These are phyloP conservation scores for Rutidosis leptorrhynchoides DNA, from an alignment of 129 eudicot species.

Conservation along the genomic window DNA sequence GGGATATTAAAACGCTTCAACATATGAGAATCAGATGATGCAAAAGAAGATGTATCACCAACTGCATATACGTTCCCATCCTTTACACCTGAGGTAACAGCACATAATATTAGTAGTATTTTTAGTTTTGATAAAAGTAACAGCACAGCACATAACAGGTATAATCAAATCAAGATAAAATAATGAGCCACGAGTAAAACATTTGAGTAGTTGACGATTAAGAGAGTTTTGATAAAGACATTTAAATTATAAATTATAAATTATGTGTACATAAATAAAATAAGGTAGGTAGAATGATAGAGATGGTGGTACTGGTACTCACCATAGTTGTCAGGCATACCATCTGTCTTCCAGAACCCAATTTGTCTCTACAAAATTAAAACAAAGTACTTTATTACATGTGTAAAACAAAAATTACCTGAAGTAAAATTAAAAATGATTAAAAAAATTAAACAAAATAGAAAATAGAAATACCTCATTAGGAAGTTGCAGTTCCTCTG, in stretches of 20 bases:
- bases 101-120: background rate
- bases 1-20: constrained; percentile 46
- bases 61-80: constrained; percentile 39
- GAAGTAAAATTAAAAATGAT: background rate
- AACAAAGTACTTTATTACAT: background rate
- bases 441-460: background rate
- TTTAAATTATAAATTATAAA: too few species aligned
- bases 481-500: constrained; percentile 37
- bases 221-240: background rate
- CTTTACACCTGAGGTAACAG: constrained; percentile 47
- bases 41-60: constrained; percentile 38
- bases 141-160: background rate
- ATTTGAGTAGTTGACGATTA: background rate
- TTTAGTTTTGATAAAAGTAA: background rate
- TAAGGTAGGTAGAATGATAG: background rate
- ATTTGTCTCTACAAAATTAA: constrained; percentile 56
- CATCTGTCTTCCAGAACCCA: constrained; percentile 72
- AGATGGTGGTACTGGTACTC: constrained; percentile 9
- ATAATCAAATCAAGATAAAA: background rate
- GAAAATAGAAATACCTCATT: constrained; percentile 33
- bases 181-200: background rate
- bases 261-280: too few species aligned
- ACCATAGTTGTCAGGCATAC: constrained; percentile 46
- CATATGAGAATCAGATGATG: constrained; percentile 45
- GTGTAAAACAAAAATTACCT: background rate